phyloP scores from a whole-genome alignment of 2,329 filamentous ascomycete genomes.

The Fusarium clavum region DNA sequence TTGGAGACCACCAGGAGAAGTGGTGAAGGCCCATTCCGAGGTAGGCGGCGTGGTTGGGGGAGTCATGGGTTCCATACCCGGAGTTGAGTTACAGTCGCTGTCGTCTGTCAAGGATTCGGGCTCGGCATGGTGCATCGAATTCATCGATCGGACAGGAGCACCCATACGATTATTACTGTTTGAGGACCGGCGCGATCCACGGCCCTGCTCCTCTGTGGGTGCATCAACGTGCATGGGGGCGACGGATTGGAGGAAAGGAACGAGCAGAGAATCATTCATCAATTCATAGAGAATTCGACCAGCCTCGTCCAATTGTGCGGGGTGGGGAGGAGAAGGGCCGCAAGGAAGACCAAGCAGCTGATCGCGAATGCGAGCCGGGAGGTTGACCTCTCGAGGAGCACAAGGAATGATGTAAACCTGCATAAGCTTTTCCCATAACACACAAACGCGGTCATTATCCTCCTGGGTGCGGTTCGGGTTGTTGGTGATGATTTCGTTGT shows the following conservation, averaged over 20 bases:
- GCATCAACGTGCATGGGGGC: conserved; percentile 53
- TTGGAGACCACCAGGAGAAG: conserved; percentile 65
- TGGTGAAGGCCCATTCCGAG: conserved; percentile 65
- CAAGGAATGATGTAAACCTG: conserved; percentile 91
- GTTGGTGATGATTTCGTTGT: conserved; percentile 58
- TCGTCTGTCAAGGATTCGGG: conserved; percentile 71
- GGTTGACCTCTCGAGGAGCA: conserved; percentile 87
- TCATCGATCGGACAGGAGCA: conserved; percentile 49
- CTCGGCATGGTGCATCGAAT: conserved; percentile 60
- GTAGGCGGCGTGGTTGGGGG: conserved; percentile 79
- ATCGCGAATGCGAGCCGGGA: conserved; percentile 87
- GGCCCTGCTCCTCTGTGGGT: conserved; percentile 52
- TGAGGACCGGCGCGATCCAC: conserved; percentile 58
- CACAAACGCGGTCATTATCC: conserved; percentile 74
- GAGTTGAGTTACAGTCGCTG: conserved; percentile 69
- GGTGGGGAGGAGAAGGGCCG: conserved; percentile 75
- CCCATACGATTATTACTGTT: conserved; percentile 52
- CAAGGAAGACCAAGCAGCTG: conserved; percentile 70
- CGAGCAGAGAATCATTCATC: conserved; percentile 96
- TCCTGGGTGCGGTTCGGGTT: conserved; percentile 53
- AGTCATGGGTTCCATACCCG: conserved; percentile 73
- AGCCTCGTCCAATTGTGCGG: conserved; percentile 82
- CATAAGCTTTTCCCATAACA: conserved; percentile 88
- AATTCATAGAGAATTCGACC: conserved; percentile 91
- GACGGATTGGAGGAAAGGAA: conserved; percentile 87